These are phyloP conservation scores for Kokia cookei DNA, from an alignment of 441 rosid genomes.

Conservation along the genomic window DNA sequence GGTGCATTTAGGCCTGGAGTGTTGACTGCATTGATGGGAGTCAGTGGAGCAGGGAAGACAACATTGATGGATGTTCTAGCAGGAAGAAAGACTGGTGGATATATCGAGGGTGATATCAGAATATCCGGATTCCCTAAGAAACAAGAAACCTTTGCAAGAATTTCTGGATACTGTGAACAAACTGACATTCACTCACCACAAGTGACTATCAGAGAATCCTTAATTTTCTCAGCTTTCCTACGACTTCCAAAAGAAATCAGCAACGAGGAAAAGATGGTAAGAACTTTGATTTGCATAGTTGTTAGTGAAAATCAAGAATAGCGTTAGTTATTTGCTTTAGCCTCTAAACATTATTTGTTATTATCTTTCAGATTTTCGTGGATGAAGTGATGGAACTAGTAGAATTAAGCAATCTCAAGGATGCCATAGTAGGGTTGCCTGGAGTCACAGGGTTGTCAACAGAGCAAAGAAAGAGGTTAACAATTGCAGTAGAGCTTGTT, in stretches of 20 bases:
- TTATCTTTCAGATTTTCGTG: conserved; percentile 45
- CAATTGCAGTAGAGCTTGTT: conserved; percentile 74
- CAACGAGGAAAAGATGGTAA: conserved; percentile 68
- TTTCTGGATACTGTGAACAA: conserved; percentile 95
- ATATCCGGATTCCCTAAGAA: conserved; percentile 80
- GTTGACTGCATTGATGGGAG: conserved; percentile 93
- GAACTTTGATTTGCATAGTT: background rate
- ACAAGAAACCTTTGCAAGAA: conserved; percentile 95
- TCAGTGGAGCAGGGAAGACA: conserved; percentile 97
- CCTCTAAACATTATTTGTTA: background rate
- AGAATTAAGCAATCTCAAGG: background rate
- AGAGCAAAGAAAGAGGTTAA: conserved; percentile 67
- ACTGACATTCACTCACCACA: conserved; percentile 89
- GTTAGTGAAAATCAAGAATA: background rate
- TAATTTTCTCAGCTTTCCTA: conserved; percentile 85
- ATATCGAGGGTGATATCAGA: conserved; percentile 75
- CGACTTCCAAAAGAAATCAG: conserved; percentile 69
- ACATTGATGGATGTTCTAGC: conserved; percentile 96
- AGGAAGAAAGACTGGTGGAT: conserved; percentile 87
- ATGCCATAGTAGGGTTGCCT: conserved; percentile 46
- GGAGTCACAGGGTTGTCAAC: conserved; percentile 69
- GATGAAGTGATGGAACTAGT: conserved; percentile 52
- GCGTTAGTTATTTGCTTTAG: background rate
- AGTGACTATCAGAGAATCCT: conserved; percentile 79
- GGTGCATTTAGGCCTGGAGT: conserved; percentile 90